Percentiles rank a stretch among this genome's conserved stretches.
These are phyloP conservation scores for Trichomonascaceae sp. DNA, from an alignment of 1,139 yeast species.

Conservation along the genomic window DNA sequence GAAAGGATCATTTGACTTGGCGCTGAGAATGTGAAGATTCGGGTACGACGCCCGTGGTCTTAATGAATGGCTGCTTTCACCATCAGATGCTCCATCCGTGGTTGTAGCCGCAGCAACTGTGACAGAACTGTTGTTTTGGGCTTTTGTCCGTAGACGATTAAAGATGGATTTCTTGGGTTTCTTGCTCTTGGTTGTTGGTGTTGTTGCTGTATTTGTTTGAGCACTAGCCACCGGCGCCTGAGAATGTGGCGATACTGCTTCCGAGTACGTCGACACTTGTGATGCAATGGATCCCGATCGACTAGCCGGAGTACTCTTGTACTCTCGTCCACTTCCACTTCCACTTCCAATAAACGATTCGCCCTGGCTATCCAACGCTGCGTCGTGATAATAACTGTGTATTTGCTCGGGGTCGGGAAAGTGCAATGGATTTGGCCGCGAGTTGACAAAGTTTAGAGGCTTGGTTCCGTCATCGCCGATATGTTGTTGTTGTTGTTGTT, in stretches of 20 bases:
- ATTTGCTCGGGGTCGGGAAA: constrained; percentile 8
- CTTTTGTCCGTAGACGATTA: constrained; percentile 15
- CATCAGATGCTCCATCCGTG: too few relatives aligned
- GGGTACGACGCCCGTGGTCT: constrained; percentile 4
- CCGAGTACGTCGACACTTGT: constrained; percentile 5
- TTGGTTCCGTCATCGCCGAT: not conserved
- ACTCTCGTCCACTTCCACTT: too few relatives aligned
- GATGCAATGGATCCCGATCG: constrained; percentile 15
- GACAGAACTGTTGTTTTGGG: constrained; percentile 1
- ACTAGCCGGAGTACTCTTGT: constrained; percentile 4
- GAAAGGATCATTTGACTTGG: too few relatives aligned
- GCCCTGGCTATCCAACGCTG: too few relatives aligned
- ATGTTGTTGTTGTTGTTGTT: constrained; percentile 1
- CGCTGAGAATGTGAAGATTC: constrained; percentile 1
- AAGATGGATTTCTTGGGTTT: constrained; percentile 11
- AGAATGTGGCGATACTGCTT: constrained; percentile 1
- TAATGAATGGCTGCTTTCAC: constrained; percentile 1
- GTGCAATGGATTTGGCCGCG: constrained; percentile 4
- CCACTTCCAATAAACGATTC: too few relatives aligned
- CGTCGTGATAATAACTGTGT: constrained; percentile 1
- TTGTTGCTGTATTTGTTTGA: too few relatives aligned
- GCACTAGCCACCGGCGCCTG: too few relatives aligned
- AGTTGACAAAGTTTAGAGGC: not conserved
- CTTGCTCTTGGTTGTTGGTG: constrained; percentile 7
- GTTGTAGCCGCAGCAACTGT: too few relatives aligned